These are phyloP conservation scores for Serendipita sp. DNA, from an alignment of 768 basidiomycete species.

Conservation along the genomic window DNA sequence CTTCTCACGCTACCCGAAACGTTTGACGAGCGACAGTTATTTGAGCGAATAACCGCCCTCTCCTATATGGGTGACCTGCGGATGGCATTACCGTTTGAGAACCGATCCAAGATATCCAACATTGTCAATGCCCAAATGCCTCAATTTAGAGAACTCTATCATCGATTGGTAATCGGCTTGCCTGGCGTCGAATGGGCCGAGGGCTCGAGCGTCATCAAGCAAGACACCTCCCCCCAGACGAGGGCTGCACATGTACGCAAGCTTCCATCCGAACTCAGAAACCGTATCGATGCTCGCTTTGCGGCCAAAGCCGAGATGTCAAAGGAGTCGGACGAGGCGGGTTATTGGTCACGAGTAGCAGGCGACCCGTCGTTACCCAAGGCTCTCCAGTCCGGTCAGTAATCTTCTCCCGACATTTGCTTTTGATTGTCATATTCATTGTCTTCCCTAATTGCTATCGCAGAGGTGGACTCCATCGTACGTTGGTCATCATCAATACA, in stretches of 20 bases:
- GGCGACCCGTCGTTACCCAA: conserved; percentile 41
- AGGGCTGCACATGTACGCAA: conserved; percentile 62
- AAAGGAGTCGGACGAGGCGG: conserved; percentile 50
- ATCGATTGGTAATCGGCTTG: conserved; percentile 55
- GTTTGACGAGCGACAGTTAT: conserved; percentile 73
- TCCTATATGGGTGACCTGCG: conserved; percentile 83
- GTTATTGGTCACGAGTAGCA: conserved; percentile 61
- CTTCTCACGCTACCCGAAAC: conserved; percentile 70
- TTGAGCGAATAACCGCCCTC: conserved; percentile 70
- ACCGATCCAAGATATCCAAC: conserved; percentile 84
- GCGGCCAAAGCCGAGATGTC: conserved; percentile 21
- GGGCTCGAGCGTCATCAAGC: conserved; percentile 39
- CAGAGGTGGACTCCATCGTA: conserved; percentile 62
- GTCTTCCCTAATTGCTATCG: neutral
- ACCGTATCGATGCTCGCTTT: conserved; percentile 38
- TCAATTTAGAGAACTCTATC: conserved; percentile 82
- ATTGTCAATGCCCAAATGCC: conserved; percentile 70
- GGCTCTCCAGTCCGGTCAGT: conserved; percentile 37
- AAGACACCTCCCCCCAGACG: conserved; percentile 56
- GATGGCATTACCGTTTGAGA: conserved; percentile 90
- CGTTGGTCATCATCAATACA: conserved; percentile 73
- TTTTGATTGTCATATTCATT: neutral
- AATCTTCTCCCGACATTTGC: neutral
- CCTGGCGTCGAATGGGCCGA: conserved; percentile 66
- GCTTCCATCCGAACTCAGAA: conserved; percentile 54